Evolutionary conservation across 306 rosid species (phyloP).

Genomic region (Cicer judaicum): DNA sequence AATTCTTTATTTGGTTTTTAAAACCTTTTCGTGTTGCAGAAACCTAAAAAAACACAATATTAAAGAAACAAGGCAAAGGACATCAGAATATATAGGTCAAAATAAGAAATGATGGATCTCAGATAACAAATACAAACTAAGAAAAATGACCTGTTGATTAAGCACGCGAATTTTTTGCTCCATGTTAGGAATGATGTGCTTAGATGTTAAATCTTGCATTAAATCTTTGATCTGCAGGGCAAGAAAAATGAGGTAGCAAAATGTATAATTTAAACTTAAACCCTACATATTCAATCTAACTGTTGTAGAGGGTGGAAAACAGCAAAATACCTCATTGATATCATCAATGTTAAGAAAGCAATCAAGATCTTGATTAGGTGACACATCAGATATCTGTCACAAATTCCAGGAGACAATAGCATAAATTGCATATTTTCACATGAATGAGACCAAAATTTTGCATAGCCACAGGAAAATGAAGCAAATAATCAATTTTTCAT

Average conservation of each 20-base stretch:
- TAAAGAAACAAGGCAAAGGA: constrained; percentile 33
- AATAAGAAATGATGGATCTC: constrained; percentile 33
- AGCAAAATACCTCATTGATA: constrained; percentile 63
- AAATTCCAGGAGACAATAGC: constrained; percentile 47
- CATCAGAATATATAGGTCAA: constrained; percentile 37
- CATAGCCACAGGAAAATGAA: constrained; percentile 15
- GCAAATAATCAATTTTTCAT: background rate
- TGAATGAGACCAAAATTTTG: constrained; percentile 26
- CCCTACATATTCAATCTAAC: constrained; percentile 34
- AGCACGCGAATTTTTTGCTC: constrained; percentile 90
- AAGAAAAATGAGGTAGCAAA: constrained; percentile 51
- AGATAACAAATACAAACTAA: constrained; percentile 33
- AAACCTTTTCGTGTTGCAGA: constrained; percentile 94
- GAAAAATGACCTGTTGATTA: constrained; percentile 79
- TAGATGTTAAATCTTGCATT: constrained; percentile 87
- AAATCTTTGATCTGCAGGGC: constrained; percentile 77
- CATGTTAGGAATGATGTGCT: constrained; percentile 90
- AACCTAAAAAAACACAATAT: constrained; percentile 62
- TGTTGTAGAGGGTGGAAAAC: constrained; percentile 38
- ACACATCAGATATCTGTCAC: constrained; percentile 70
- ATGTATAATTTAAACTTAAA: constrained; percentile 44
- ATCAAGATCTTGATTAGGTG: constrained; percentile 62
- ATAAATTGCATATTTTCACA: constrained; percentile 45
- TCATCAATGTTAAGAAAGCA: constrained; percentile 81
- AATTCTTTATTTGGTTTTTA: constrained; percentile 88